Base-by-base conservation (phyloP, 1,284 basidiomycete species). In the Leccinum subfulvum region DNA sequence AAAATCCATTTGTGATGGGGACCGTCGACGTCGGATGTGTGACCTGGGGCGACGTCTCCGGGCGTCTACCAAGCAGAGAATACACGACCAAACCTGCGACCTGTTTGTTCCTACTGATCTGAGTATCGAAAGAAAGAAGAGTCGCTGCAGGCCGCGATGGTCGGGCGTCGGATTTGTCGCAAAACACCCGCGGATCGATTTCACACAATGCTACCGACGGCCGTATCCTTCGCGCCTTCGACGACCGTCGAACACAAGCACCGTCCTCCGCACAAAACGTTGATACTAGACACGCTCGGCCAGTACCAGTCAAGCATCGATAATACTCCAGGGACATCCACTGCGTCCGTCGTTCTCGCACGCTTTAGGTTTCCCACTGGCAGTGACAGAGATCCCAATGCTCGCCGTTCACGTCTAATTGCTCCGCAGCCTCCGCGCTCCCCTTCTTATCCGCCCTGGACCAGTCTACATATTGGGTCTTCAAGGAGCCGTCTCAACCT, bases 161-260 rank as follows among this genome's bases (percentile, higher is more conserved):
- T 37, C 59, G 59, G 59, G 60, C 18, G 13, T 33, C 49, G 23
- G 10, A 39, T 21, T 37, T 28, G 59, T 28, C 52, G 41, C 44
- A 61, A 56, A 47, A 21, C 41, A 14, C 60, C 60, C 60, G 60
- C 61, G 60, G 60, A 61, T 61, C 60, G 60, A 37, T 26, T 57
- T 47, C 4, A 56, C 30, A 51, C 54, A 14, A 26, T 26, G 44
- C 33, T 37, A 44, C 30, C 54, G 28, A 54, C 28, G 13, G 26
- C 30, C 3, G 4, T 28, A 30, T 18, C 21, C 21, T 62, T 55
- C 18, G n/a, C 35, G 18, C 61, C 44, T 56, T 52, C 4, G 23
- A 26, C 61, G 60, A 61, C 18, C 13, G 3, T 56, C 61, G 60
- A 61, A 30, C 33, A n/a, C 6, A 18, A 33, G 28, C 53, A n/a